Percentiles rank a stretch among this genome's conserved stretches.
phyloP scores from a whole-genome alignment of 1,139 yeast species.

The Groenewaldozyma sp. region DNA sequence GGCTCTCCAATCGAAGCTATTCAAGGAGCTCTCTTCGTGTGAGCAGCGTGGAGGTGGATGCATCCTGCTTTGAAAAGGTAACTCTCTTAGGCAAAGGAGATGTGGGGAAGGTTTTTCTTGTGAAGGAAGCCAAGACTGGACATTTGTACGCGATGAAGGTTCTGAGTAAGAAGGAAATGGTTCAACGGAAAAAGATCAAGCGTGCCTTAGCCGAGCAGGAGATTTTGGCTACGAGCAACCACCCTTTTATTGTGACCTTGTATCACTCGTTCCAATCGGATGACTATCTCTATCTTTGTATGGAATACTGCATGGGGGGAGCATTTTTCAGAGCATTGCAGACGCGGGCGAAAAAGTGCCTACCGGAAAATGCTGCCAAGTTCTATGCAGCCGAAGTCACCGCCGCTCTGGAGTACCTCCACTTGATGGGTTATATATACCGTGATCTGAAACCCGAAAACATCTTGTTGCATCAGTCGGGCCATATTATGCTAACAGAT shows the following conservation, averaged over 20 bases:
- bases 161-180: slow-evolving; percentile 84
- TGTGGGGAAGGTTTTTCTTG: slow-evolving; percentile 92
- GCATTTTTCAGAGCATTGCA: slow-evolving; percentile 96
- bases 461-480: slow-evolving; percentile 84
- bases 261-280: slow-evolving; percentile 96
- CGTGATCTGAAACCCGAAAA: slow-evolving; percentile 95
- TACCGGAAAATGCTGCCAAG: slow-evolving; percentile 78
- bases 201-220: slow-evolving; percentile 95
- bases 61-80: slow-evolving; percentile 80
- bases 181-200: slow-evolving; percentile 86
- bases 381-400: slow-evolving; percentile 97
- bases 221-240: slow-evolving; percentile 88
- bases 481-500: slow-evolving; percentile 96
- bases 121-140: slow-evolving; percentile 66
- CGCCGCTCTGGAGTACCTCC: slow-evolving; percentile 92
- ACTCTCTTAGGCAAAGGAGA: slow-evolving; percentile 91
- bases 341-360: slow-evolving; percentile 78
- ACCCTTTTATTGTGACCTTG: slow-evolving; percentile 92
- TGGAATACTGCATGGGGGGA: slow-evolving; percentile 99
- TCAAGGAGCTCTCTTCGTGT: slow-evolving; percentile 56
- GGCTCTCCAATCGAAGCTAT: slow-evolving; percentile 41
- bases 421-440: slow-evolving; percentile 92
- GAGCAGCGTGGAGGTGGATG: slow-evolving; percentile 72
- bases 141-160: slow-evolving; percentile 90
- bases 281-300: slow-evolving; percentile 85